Conservation (phyloP, 2,329 filamentous ascomycete genomes). For the Acrocalymma vagum region DNA sequence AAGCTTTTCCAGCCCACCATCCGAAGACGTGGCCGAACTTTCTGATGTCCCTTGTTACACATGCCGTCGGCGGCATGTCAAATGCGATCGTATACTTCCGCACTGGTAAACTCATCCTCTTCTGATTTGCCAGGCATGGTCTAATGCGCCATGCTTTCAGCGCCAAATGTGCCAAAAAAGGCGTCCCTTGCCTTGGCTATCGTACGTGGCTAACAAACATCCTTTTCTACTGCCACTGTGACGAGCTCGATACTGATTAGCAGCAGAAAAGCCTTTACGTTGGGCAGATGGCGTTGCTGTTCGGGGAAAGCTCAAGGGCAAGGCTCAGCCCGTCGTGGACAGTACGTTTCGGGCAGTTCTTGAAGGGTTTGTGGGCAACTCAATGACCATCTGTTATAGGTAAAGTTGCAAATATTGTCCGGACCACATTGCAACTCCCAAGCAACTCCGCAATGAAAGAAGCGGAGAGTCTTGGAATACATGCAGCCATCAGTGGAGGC, state of each 20-base stretch:
- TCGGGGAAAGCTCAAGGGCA: constrained; percentile 34
- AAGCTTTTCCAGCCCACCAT: constrained; percentile 2
- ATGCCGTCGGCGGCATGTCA: constrained; percentile 47
- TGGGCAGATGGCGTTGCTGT: constrained; percentile 46
- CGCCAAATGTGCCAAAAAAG: constrained; percentile 46
- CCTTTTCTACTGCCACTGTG: neutral
- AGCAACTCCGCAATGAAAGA: constrained; percentile 18
- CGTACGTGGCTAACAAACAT: constrained; percentile 26
- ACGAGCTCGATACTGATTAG: neutral
- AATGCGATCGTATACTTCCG: constrained; percentile 45
- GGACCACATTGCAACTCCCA: constrained; percentile 17
- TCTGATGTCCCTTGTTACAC: constrained; percentile 41
- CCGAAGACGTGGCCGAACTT: constrained; percentile 16
- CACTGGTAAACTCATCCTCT: constrained; percentile 25
- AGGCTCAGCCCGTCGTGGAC: constrained; percentile 29
- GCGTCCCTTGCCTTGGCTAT: constrained; percentile 44
- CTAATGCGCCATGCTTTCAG: constrained; percentile 13
- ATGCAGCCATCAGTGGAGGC: constrained; percentile 4
- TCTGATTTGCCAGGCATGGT: neutral
- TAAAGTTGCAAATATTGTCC: constrained; percentile 22
- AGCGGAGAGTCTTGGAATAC: constrained; percentile 21
- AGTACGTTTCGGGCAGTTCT: constrained; percentile 12
- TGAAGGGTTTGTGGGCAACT: neutral
- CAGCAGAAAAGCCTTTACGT: constrained; percentile 26
- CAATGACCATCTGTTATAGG: constrained; percentile 11